Conservation (phyloP, 2,329 filamentous ascomycete genomes). For the Fusarium sp. region DNA sequence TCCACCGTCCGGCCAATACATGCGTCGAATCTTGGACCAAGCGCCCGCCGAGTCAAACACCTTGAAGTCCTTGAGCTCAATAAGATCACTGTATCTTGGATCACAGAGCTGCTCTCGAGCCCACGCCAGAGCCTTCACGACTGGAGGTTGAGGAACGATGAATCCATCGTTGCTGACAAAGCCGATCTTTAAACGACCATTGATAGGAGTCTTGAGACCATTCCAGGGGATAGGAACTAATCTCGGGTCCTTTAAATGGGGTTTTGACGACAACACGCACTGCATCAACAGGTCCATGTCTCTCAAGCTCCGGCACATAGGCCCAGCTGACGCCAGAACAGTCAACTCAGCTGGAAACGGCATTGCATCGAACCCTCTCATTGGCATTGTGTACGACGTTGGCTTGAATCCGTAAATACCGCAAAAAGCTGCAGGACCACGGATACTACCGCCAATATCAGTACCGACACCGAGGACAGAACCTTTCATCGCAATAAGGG, state of each 20-base stretch:
- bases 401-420: background rate
- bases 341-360: conserved; percentile 46
- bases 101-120: background rate
- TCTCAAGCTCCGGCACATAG: background rate
- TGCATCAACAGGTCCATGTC: background rate
- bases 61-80: background rate
- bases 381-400: background rate
- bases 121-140: conserved; percentile 60
- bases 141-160: conserved; percentile 66
- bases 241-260: background rate
- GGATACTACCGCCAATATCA: background rate
- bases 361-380: conserved; percentile 20
- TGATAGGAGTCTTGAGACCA: conserved; percentile 47
- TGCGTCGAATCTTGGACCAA: background rate
- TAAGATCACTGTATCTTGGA: background rate
- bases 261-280: background rate
- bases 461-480: background rate
- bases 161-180: conserved; percentile 51
- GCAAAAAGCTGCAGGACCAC: background rate
- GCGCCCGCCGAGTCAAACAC: background rate
- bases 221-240: conserved; percentile 46
- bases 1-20: background rate
- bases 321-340: conserved; percentile 19
- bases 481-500: conserved; percentile 46
- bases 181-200: conserved; percentile 59